Base-by-base conservation (phyloP, 2,329 filamentous ascomycete species). In the Sporothrix mexicana region DNA sequence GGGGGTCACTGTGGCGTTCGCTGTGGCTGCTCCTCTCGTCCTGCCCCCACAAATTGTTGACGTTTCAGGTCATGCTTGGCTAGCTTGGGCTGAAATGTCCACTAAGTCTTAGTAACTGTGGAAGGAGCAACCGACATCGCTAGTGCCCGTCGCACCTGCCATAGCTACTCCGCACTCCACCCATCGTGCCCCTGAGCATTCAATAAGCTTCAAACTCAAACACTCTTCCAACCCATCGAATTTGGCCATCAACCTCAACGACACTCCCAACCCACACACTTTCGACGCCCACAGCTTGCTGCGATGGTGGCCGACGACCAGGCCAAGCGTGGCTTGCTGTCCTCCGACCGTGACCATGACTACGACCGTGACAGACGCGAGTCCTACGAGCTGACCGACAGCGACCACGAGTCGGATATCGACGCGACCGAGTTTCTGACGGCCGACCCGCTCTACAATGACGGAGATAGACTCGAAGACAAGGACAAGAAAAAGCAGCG, bases 381-480 rank as follows among this genome's bases (percentile, higher is more conserved):
- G 1, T 73, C 72, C 13, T 74, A 57, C 59, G 71, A 75, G 51
- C n/a, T 57, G 1, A 36, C 61, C 30, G 77, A 79, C 51, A 74
- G 76, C 68, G 75, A 77, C 20, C 59, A 73, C 68, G 51, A 61
- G 49, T 73, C 72, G 6, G 80, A 81, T 73, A 70, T 79, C 72
- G 80, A 81, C 59, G 76, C 77, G 57, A 79, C 78, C 76, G 79
- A 80, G 47, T 80, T 78, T 70, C 76, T 80, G 45, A 73, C 77
- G 61, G 74, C 72, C 71, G 75, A 79, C 17, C 73, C 74, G 30
- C 67, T 76, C 12, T 36, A 45, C 15, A 36, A 36, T 36, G 23
- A 72, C 25, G 20, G 30, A 43, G 55, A 67, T 20, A 71, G 20
- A n/a, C 62, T 62, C 25, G 57, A 45, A 12, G 53, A 47, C 49